Evolutionary conservation across 306 rosid genomes (phyloP).

Genomic region (Benincasa hispida): DNA sequence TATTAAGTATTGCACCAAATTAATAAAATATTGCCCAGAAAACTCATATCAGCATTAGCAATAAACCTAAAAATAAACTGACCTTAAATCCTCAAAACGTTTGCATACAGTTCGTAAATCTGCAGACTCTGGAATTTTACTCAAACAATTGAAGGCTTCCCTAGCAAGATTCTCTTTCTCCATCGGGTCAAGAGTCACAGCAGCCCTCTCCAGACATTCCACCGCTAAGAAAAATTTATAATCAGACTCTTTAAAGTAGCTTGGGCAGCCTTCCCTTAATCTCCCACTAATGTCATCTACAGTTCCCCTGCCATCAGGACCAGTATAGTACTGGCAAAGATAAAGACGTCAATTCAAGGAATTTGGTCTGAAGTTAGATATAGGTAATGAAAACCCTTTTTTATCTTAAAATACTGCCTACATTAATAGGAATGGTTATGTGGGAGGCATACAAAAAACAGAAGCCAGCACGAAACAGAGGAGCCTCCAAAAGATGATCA

Average conservation of each 20-base stretch:
- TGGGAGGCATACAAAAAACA: neutral
- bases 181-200: conserved; percentile 47
- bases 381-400: neutral
- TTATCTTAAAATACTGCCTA: neutral
- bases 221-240: conserved; percentile 90
- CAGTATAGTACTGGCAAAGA: conserved; percentile 67
- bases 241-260: conserved; percentile 97
- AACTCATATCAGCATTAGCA: neutral
- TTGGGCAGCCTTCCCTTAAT: conserved; percentile 94
- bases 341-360: conserved; percentile 13
- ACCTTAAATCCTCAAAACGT: conserved; percentile 96
- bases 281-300: conserved; percentile 91
- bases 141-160: conserved; percentile 71
- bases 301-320: conserved; percentile 97
- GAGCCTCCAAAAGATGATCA: neutral
- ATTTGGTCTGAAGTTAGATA: neutral
- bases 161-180: conserved; percentile 80
- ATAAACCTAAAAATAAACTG: conserved; percentile 12
- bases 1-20: conserved; percentile 17
- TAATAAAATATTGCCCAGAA: neutral
- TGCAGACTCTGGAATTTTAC: conserved; percentile 94
- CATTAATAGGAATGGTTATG: neutral
- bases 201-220: conserved; percentile 94
- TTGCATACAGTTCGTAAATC: conserved; percentile 85
- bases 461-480: neutral